Conservation (phyloP, 768 basidiomycete genomes). For the Boletus rubropictus region DNA sequence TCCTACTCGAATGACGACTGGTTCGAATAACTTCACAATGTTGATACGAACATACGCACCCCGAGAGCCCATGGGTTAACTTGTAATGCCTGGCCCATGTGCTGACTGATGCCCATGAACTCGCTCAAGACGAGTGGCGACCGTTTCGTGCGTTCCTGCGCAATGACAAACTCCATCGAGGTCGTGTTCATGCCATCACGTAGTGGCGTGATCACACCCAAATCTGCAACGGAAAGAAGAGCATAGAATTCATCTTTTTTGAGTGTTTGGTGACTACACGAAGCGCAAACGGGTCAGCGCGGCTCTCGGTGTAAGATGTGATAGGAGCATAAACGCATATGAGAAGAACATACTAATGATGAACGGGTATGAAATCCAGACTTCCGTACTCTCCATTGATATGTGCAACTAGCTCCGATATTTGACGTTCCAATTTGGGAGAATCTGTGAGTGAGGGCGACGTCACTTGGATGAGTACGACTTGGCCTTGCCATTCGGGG, state of each 20-base stretch:
- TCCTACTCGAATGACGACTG: constrained; percentile 41
- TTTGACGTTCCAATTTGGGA: constrained; percentile 87
- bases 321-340: background rate
- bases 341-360: constrained; percentile 77
- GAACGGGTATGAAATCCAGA: constrained; percentile 92
- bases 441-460: constrained; percentile 89
- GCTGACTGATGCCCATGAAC: constrained; percentile 95
- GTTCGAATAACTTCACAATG: background rate
- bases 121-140: constrained; percentile 89
- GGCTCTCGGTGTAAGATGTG: background rate
- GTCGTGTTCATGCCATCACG: constrained; percentile 99
- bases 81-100: constrained; percentile 83
- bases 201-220: constrained; percentile 91
- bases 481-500: constrained; percentile 92
- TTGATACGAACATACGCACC: constrained; percentile 37
- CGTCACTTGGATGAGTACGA: constrained; percentile 78
- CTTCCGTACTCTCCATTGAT: constrained; percentile 96
- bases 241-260: constrained; percentile 99
- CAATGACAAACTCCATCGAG: constrained; percentile 95
- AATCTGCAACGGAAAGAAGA: constrained; percentile 84
- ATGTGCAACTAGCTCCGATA: constrained; percentile 88
- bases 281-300: background rate
- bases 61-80: constrained; percentile 97
- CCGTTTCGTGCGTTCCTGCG: constrained; percentile 78
- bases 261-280: constrained; percentile 82